Evolutionary conservation across 768 basidiomycete genomes (phyloP), one percentile per base, ranked within the genome.

Genomic region (Infundibulicybe gibba): DNA sequence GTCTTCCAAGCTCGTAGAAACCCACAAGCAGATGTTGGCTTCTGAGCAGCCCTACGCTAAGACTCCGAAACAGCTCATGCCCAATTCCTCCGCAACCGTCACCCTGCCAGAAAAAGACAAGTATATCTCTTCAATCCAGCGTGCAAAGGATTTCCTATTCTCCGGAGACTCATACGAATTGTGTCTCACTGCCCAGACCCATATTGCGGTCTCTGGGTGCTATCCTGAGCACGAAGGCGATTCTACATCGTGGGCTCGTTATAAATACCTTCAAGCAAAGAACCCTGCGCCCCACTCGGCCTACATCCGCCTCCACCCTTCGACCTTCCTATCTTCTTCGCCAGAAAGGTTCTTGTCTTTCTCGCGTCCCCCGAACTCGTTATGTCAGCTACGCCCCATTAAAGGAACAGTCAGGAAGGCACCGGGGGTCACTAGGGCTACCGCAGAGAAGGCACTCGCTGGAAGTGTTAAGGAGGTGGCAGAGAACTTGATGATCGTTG

Each of bases 401-500:
- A 98, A 97, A 57, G 94, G 94, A 6, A 97, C 94, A 1, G 72
- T 91, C 19, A 25, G 25, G 25, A 25, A 25, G 25, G 25, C 4
- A 3, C 25, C 25, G 6, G 72, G 71, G 6, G 72, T 85, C 48
- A 84, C 77, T 14, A 80, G 80, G 20, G 79, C 75, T 45, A 76
- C 80, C 41, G 85, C 85, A n/a, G 82, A 86, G 55, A 55, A 82
- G 63, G 62, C 75, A 12, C 65, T 87, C 47, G 71, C 70, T 12
- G 83, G 85, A 5, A 87, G 78, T 61, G 71, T 69, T 37, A 98
- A 98, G 62, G 94, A 98, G 64, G 82, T 94, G 2, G 94, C 94
- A 0, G 94, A 97, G 70, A 98, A 98, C 61, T 8, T 98, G 47
- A 97, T 98, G 94, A 97, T 98, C 52, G 94, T 97, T 19, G 94